phyloP scores from a whole-genome alignment of 805 yeast species.

The Candida ulmi region DNA sequence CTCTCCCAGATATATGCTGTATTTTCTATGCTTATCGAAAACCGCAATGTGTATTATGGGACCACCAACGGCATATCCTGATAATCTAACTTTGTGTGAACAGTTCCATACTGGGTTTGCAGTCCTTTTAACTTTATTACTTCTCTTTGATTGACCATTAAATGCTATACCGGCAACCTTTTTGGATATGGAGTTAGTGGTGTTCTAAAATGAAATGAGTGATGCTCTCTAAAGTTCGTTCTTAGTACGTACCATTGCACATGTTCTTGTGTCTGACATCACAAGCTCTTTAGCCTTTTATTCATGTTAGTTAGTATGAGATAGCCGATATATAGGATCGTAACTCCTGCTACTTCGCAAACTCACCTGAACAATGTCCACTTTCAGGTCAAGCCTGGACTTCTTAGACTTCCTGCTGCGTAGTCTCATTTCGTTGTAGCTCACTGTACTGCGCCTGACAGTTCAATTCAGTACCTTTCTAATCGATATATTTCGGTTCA shows the following conservation, averaged over 20 bases:
- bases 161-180: conserved; percentile 22
- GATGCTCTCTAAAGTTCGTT: too few relatives aligned
- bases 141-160: conserved; percentile 16
- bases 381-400: conserved; percentile 10
- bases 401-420: conserved; percentile 2
- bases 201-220: too few relatives aligned
- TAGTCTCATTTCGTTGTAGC: too few relatives aligned
- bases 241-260: conserved; percentile 5
- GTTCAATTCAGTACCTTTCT: too few relatives aligned
- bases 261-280: conserved; percentile 9
- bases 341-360: neutral
- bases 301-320: neutral
- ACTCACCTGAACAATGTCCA: conserved; percentile 15
- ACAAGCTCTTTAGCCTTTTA: conserved; percentile 20
- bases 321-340: too few relatives aligned
- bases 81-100: conserved; percentile 11
- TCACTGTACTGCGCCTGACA: too few relatives aligned
- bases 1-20: conserved; percentile 23
- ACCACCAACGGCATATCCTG: conserved; percentile 5
- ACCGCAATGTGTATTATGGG: conserved; percentile 19
- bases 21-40: conserved; percentile 22
- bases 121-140: conserved; percentile 16
- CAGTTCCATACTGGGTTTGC: conserved; percentile 21
- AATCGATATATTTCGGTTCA: too few relatives aligned
- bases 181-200: neutral